Evolutionary conservation across 257 asterid species (phyloP).

Genomic region (Gentiana straminea): DNA sequence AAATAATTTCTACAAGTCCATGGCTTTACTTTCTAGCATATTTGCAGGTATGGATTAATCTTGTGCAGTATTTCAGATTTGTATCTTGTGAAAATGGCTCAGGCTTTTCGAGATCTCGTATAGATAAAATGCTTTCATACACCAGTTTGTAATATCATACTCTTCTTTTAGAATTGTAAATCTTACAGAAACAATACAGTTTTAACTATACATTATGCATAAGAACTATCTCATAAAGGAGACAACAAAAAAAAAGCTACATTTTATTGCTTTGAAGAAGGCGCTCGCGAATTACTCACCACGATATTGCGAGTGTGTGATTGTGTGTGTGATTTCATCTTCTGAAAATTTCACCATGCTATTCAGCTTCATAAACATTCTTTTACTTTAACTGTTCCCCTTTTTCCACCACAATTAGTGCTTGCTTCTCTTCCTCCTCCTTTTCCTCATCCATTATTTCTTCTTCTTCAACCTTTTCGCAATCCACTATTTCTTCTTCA

Average conservation of each 20-base stretch:
- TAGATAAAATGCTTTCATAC: too few relatives aligned
- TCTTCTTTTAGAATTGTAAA: too few relatives aligned
- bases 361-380: neutral
- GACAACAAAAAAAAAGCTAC: neutral
- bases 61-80: too few relatives aligned
- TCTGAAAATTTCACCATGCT: neutral
- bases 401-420: conserved; percentile 40
- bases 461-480: conserved; percentile 3
- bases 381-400: conserved; percentile 16
- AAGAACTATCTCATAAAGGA: neutral
- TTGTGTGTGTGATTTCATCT: neutral
- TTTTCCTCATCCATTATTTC: too few relatives aligned
- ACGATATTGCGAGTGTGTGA: neutral
- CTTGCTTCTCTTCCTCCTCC: conserved; percentile 23
- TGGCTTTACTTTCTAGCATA: too few relatives aligned
- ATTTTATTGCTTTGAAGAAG: neutral
- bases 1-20: too few relatives aligned
- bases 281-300: neutral
- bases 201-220: too few relatives aligned
- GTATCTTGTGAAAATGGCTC: too few relatives aligned
- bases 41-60: too few relatives aligned
- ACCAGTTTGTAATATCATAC: too few relatives aligned
- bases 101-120: too few relatives aligned
- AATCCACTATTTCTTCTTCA: conserved; percentile 22
- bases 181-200: too few relatives aligned